Conservation (phyloP, 2,329 filamentous ascomycete species). For the Cylindrodendrum hubeiense region DNA sequence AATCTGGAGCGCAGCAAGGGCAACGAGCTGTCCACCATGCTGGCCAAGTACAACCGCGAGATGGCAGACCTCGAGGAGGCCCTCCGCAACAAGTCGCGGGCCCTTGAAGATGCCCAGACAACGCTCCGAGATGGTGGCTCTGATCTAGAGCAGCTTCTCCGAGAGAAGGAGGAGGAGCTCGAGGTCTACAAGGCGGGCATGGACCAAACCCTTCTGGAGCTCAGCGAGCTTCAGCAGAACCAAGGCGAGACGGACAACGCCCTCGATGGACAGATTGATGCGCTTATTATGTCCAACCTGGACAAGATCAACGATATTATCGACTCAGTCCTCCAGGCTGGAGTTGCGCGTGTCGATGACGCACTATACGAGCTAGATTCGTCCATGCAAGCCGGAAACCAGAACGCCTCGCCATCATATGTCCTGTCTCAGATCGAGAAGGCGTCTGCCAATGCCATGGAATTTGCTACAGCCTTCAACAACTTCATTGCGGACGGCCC, state of each 20-base stretch:
- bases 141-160: conserved; percentile 86
- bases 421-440: conserved; percentile 98
- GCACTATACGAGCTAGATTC: conserved; percentile 97
- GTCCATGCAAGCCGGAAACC: conserved; percentile 97
- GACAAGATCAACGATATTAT: conserved; percentile 98
- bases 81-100: conserved; percentile 86
- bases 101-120: conserved; percentile 84
- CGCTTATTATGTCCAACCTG: conserved; percentile 85
- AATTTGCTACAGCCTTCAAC: conserved; percentile 98
- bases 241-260: conserved; percentile 82
- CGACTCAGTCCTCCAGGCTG: conserved; percentile 93
- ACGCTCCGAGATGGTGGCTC: conserved; percentile 84
- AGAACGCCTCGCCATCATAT: conserved; percentile 94
- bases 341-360: conserved; percentile 94
- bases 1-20: conserved; percentile 94
- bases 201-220: conserved; percentile 93
- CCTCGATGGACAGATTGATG: conserved; percentile 91
- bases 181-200: conserved; percentile 98
- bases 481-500: conserved; percentile 98
- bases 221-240: conserved; percentile 86
- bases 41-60: conserved; percentile 96
- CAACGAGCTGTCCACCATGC: conserved; percentile 92
- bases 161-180: conserved; percentile 96
- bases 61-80: conserved; percentile 97
- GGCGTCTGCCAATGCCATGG: conserved; percentile 91